Conservation (phyloP, 208 protist species). For the Leishmania gerbilli region DNA sequence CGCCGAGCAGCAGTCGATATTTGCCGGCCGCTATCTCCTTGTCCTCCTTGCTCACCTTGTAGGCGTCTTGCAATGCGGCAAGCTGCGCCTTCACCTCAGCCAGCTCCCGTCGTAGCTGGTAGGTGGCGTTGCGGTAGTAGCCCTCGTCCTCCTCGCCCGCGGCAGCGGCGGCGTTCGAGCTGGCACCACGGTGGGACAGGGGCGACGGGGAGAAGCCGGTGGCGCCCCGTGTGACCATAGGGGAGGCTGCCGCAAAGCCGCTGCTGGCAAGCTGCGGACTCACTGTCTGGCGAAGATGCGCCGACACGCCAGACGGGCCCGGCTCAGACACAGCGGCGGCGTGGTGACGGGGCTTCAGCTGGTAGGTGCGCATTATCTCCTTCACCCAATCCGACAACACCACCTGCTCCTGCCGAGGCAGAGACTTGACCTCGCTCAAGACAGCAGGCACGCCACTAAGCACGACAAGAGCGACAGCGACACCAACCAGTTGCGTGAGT, state of each 20-base stretch:
- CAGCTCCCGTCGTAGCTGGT: slow-evolving; percentile 60
- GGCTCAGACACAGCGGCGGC: not conserved
- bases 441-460: slow-evolving; percentile 48
- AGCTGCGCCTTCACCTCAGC: slow-evolving; percentile 33
- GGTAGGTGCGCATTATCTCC: slow-evolving; percentile 39
- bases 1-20: slow-evolving; percentile 51
- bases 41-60: slow-evolving; percentile 38
- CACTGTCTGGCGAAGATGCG: not conserved
- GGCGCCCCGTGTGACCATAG: not conserved
- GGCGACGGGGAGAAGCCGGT: not conserved
- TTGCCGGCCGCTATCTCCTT: slow-evolving; percentile 43
- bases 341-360: slow-evolving; percentile 40
- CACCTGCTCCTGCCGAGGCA: slow-evolving; percentile 56
- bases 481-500: slow-evolving; percentile 34
- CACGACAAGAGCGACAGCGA: slow-evolving; percentile 60
- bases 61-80: slow-evolving; percentile 41
- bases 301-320: not conserved
- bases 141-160: slow-evolving; percentile 29
- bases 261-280: not conserved
- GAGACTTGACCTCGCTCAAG: slow-evolving; percentile 40
- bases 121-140: slow-evolving; percentile 40
- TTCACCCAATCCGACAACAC: slow-evolving; percentile 61
- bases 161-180: slow-evolving; percentile 3
- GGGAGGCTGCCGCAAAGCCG: not conserved
- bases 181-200: not conserved